Percentiles rank a stretch among this genome's conserved stretches.
These are phyloP conservation scores for Verbascum thapsus DNA, from an alignment of 257 asterid species.

Conservation along the genomic window DNA sequence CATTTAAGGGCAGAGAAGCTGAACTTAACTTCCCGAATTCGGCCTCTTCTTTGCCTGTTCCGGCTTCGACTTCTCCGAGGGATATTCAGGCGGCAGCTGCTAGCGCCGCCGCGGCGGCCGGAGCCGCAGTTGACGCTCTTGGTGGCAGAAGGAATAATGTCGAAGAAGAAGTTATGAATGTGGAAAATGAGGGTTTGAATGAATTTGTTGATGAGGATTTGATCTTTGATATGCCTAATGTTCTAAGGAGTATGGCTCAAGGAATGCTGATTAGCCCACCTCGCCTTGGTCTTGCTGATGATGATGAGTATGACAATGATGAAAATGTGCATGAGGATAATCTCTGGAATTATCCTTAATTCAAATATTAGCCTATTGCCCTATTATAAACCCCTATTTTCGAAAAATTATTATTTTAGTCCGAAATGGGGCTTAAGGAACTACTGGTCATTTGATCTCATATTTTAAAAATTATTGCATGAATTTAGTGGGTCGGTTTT, in stretches of 20 bases:
- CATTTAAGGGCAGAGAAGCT: slow-evolving; percentile 46
- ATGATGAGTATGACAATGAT: background rate
- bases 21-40: slow-evolving; percentile 57
- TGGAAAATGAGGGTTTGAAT: too few species aligned
- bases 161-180: too few species aligned
- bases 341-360: too few species aligned
- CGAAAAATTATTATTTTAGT: too few species aligned
- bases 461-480: too few species aligned
- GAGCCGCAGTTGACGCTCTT: slow-evolving; percentile 52
- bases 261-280: slow-evolving; percentile 85
- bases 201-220: slow-evolving; percentile 71
- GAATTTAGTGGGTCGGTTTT: too few species aligned
- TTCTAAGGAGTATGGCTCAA: slow-evolving; percentile 61
- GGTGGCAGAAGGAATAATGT: background rate
- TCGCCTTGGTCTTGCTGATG: slow-evolving; percentile 40
- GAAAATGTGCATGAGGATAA: too few species aligned
- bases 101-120: slow-evolving; percentile 54
- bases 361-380: too few species aligned
- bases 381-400: too few species aligned
- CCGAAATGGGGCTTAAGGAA: too few species aligned
- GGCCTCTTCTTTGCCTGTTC: slow-evolving; percentile 50
- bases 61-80: slow-evolving; percentile 53
- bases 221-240: slow-evolving; percentile 74
- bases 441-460: too few species aligned
- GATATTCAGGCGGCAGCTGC: slow-evolving; percentile 74